Conservation (phyloP, 2,329 filamentous ascomycete genomes). For the Pseudocercospora fijiensis region DNA sequence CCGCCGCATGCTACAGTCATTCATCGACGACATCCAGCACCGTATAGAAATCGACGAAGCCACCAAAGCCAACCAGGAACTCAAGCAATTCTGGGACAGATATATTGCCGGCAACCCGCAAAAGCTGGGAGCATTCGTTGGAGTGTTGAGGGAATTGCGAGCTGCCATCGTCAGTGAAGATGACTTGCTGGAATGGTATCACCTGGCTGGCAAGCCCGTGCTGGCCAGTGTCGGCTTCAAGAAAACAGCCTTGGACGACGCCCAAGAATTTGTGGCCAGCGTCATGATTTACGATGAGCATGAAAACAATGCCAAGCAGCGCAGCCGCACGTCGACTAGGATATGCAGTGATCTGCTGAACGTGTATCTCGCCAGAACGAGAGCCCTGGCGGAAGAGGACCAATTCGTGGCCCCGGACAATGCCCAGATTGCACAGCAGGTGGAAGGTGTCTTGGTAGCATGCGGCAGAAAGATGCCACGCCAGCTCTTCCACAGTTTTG, state of each 20-base stretch:
- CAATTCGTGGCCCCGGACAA: constrained; percentile 43
- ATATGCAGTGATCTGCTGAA: constrained; percentile 57
- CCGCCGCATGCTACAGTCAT: constrained; percentile 44
- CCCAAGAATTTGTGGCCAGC: constrained; percentile 62
- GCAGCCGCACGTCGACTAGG: constrained; percentile 56
- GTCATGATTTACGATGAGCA: constrained; percentile 64
- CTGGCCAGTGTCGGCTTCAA: constrained; percentile 60
- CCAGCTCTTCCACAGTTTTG: constrained; percentile 65
- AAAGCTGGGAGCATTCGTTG: constrained; percentile 67
- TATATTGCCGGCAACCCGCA: constrained; percentile 58
- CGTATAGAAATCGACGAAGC: constrained; percentile 62
- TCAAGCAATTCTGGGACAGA: constrained; percentile 65
- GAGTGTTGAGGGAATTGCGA: constrained; percentile 63
- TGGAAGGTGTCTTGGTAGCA: constrained; percentile 53
- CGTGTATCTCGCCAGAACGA: constrained; percentile 46
- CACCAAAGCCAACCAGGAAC: constrained; percentile 68
- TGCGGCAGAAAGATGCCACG: constrained; percentile 69
- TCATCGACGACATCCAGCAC: constrained; percentile 63
- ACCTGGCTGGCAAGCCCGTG: constrained; percentile 59
- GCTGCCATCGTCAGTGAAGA: constrained; percentile 63
- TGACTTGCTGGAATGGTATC: constrained; percentile 70
- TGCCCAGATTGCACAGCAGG: constrained; percentile 50
- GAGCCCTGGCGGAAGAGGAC: constrained; percentile 40
- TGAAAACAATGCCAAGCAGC: constrained; percentile 51
- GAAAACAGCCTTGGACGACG: constrained; percentile 63